phyloP scores from a whole-genome alignment of 768 basidiomycete genomes.

The Mycena rosella region DNA sequence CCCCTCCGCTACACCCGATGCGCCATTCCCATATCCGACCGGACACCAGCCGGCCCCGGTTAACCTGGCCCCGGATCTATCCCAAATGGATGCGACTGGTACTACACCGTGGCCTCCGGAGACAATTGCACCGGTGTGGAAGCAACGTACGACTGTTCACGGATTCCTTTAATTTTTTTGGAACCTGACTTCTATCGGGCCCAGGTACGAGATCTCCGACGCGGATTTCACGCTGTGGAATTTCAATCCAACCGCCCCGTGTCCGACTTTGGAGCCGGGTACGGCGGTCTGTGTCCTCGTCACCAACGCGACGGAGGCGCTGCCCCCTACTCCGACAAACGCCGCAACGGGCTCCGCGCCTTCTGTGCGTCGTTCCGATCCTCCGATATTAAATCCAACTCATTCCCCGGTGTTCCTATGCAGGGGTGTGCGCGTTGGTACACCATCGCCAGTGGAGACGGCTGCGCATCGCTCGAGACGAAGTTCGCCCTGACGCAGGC shows the following conservation, averaged over 20 bases:
- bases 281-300: slow-evolving; percentile 15
- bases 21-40: too few relatives aligned
- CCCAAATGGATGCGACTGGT: too few relatives aligned
- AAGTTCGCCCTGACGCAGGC: not conserved
- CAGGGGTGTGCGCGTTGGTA: slow-evolving; percentile 9
- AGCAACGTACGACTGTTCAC: too few relatives aligned
- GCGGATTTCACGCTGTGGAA: not conserved
- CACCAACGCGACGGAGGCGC: not conserved
- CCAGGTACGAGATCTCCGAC: not conserved
- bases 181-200: too few relatives aligned
- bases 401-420: not conserved
- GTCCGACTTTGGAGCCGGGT: slow-evolving; percentile 11
- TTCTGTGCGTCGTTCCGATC: not conserved
- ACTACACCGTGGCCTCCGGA: too few relatives aligned
- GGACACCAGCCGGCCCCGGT: too few relatives aligned
- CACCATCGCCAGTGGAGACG: slow-evolving; percentile 10
- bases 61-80: too few relatives aligned
- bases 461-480: slow-evolving; percentile 7
- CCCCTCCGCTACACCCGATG: too few relatives aligned
- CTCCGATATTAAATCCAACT: not conserved
- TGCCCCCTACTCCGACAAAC: slow-evolving; percentile 14
- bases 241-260: slow-evolving; percentile 1
- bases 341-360: slow-evolving; percentile 19
- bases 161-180: too few relatives aligned
- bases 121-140: too few relatives aligned